A percentile compares a stretch with the other conserved stretches of the same genome.
Evolutionary conservation across 768 basidiomycete species (phyloP).

Genomic region (Boletus sensibilis): DNA sequence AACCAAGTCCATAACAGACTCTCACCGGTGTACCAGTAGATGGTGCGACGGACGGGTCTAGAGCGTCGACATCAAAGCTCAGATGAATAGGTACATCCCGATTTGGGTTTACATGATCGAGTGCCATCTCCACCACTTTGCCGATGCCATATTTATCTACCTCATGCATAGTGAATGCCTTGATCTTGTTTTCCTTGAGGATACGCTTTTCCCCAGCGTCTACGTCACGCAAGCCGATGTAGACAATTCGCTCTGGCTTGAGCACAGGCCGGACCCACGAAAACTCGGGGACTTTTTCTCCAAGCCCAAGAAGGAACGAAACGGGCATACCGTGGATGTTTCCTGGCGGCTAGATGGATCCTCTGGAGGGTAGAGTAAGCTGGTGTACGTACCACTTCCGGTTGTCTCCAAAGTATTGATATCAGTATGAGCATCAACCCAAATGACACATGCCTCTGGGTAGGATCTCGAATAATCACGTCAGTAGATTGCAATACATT

Average conservation of each 20-base stretch:
- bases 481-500: constrained; percentile 1
- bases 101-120: constrained; percentile 89
- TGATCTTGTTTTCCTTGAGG: constrained; percentile 76
- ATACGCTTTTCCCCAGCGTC: constrained; percentile 88
- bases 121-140: constrained; percentile 92
- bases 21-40: constrained; percentile 89
- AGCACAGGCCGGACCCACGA: constrained; percentile 65
- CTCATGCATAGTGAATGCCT: constrained; percentile 90
- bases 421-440: constrained; percentile 97
- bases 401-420: constrained; percentile 90
- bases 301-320: constrained; percentile 76
- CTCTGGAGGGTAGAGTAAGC: not conserved
- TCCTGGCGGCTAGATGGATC: constrained; percentile 41
- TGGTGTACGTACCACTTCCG: constrained; percentile 52
- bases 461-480: constrained; percentile 47
- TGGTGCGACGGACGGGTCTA: constrained; percentile 95
- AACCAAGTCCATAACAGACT: not conserved
- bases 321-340: constrained; percentile 99
- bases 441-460: constrained; percentile 84
- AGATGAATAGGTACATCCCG: constrained; percentile 87
- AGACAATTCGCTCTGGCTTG: constrained; percentile 78
- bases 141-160: constrained; percentile 89
- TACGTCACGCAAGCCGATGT: constrained; percentile 94
- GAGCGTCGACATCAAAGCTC: constrained; percentile 93
- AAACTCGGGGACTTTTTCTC: constrained; percentile 42